phyloP scores from a whole-genome alignment of 805 yeast genomes.

The Metschnikowia continentalis region DNA sequence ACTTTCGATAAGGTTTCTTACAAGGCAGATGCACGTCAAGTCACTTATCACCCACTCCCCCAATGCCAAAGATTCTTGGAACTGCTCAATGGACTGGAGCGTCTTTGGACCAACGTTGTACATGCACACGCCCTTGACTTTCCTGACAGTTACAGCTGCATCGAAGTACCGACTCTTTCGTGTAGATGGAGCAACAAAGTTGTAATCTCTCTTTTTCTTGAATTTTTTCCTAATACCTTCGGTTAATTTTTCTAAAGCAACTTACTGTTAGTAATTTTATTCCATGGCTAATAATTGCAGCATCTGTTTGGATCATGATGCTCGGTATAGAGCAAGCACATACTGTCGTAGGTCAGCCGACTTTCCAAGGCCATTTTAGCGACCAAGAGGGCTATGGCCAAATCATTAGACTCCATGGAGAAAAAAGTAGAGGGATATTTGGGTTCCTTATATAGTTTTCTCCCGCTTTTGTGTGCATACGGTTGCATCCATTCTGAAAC shows the following conservation, averaged over 20 bases:
- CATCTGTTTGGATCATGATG: not conserved
- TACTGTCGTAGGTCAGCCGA: constrained; percentile 9
- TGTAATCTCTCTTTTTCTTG: not conserved
- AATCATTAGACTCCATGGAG: constrained; percentile 10
- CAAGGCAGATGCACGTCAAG: not conserved
- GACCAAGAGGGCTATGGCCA: constrained; percentile 14
- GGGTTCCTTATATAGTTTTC: not conserved
- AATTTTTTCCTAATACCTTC: not conserved
- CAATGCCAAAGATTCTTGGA: not conserved
- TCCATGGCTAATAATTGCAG: too few relatives aligned
- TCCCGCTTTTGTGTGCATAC: not conserved
- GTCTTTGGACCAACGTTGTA: constrained; percentile 4
- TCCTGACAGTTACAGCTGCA: constrained; percentile 1
- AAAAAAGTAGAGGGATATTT: not conserved
- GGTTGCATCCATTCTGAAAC: not conserved
- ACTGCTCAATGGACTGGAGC: constrained; percentile 2
- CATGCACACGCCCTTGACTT: constrained; percentile 8
- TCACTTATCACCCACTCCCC: constrained; percentile 4
- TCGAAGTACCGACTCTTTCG: constrained; percentile 6
- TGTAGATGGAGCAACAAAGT: constrained; percentile 2
- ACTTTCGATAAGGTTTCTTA: constrained; percentile 8
- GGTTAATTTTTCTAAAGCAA: constrained; percentile 5
- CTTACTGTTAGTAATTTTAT: not conserved
- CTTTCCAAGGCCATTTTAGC: constrained; percentile 8
- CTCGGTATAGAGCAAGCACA: not conserved